Base-by-base conservation (phyloP, 345 rosid species). In the Camelina sativa region DNA sequence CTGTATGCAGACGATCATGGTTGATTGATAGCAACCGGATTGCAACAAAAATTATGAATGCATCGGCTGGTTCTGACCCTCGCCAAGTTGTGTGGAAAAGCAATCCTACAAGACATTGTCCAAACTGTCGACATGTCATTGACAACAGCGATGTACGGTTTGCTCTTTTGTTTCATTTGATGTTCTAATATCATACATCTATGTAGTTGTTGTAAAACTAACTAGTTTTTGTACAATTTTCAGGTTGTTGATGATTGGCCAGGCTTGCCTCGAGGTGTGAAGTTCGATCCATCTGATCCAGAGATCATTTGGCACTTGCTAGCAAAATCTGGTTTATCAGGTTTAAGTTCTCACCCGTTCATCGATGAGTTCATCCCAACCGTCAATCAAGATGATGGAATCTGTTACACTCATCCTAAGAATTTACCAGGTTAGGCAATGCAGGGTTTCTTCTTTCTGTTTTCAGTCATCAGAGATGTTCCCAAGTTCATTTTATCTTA, bases 391-490 rank as follows among this genome's bases (percentile, higher is more conserved):
- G 96, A 90, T 73, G 97, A 86, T 79, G 97, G 99, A 44, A 95
- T 95, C 82, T 95, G 99, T 71, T 92, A 95, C 79, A 86, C 99
- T 1, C 99, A 95, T 86, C 99, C 99, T 74, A 84, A 82, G 82
- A 86, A 92, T 66, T 81, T 95, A 71, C 99, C 99, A 74, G 97
- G 99, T 91, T 13, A 61, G 69, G 71, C 37, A 23, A 55, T 48
- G 40, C 66, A 23, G 34, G 22, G 22, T 62, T 58, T 47, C 55
- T 43, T 44, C 44, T 57, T 50, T 68, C 74, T 25, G 23, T 37
- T 41, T 64, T 30, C 11, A 10, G 10, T 8, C 32, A 62, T 75
- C 62, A 41, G 37, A 35, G 6, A 53, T 34, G 4, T 67, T 41
- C 4, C 48, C 8, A 51, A 6, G 9, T 17, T 28, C 23, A 10